Percentiles rank a stretch among this genome's conserved stretches.
Evolutionary conservation across 176 grass and related monocot species (phyloP).

Genomic region (Oryza punctata): DNA sequence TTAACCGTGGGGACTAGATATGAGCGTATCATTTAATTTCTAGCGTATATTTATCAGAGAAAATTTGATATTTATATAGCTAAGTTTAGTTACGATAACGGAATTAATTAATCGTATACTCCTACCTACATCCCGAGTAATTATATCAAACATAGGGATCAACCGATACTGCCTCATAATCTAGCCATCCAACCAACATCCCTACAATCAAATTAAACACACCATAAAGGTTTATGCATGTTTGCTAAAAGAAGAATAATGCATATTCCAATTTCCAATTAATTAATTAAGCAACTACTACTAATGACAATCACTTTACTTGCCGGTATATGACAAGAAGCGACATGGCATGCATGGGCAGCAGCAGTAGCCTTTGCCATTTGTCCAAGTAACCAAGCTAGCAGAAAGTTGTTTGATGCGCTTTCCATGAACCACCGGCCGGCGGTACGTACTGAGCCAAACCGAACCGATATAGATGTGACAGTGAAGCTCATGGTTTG

Average conservation of each 20-base stretch:
- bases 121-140: too few relatives aligned
- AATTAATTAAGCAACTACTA: neutral
- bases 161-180: too few relatives aligned
- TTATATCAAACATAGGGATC: too few relatives aligned
- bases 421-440: neutral
- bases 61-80: too few relatives aligned
- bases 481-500: neutral
- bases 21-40: too few relatives aligned
- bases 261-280: neutral
- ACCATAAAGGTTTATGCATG: neutral
- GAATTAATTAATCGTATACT: too few relatives aligned
- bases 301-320: neutral
- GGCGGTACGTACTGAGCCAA: neutral
- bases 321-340: neutral
- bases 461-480: neutral
- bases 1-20: neutral
- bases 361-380: neutral
- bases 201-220: neutral
- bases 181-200: neutral
- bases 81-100: too few relatives aligned
- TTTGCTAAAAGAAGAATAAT: neutral
- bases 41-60: too few relatives aligned
- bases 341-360: neutral
- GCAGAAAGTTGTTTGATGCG: neutral
- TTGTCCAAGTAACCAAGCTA: neutral